These are phyloP conservation scores for Eutrema heterophyllum DNA, from an alignment of 345 rosid genomes.

Conservation along the genomic window DNA sequence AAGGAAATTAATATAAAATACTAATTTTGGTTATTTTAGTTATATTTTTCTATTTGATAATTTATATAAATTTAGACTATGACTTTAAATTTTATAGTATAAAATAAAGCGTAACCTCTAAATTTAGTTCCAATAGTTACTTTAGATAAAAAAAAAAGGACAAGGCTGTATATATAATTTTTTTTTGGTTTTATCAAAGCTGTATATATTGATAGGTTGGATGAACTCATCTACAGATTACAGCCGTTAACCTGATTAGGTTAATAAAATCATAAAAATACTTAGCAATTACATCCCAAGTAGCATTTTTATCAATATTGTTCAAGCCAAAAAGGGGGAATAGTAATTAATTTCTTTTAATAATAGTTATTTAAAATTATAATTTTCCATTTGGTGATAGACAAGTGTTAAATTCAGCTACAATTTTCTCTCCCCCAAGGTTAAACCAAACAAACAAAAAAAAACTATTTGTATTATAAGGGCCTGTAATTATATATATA, in stretches of 20 bases:
- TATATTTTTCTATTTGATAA: background rate
- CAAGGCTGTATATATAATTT: background rate
- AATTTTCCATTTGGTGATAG: background rate
- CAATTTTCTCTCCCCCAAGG: background rate
- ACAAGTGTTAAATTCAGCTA: slow-evolving; percentile 15
- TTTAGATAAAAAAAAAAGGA: background rate
- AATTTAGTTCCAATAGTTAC: background rate
- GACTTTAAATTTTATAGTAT: background rate
- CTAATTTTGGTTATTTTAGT: background rate
- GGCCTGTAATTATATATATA: background rate
- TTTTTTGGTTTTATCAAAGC: too few species aligned
- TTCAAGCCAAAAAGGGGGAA: background rate
- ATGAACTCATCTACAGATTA: background rate
- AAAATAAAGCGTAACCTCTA: slow-evolving; percentile 7
- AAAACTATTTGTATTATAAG: background rate
- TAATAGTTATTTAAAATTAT: background rate
- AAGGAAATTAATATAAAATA: background rate
- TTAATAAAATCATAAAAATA: background rate
- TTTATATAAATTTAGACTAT: background rate
- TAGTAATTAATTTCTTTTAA: background rate
- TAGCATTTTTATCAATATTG: background rate
- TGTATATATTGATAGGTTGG: background rate
- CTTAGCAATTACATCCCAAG: background rate
- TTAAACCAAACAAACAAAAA: background rate
- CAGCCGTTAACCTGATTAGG: background rate